Conservation (phyloP, 2,329 filamentous ascomycete genomes). For the Colletotrichum sp. region DNA sequence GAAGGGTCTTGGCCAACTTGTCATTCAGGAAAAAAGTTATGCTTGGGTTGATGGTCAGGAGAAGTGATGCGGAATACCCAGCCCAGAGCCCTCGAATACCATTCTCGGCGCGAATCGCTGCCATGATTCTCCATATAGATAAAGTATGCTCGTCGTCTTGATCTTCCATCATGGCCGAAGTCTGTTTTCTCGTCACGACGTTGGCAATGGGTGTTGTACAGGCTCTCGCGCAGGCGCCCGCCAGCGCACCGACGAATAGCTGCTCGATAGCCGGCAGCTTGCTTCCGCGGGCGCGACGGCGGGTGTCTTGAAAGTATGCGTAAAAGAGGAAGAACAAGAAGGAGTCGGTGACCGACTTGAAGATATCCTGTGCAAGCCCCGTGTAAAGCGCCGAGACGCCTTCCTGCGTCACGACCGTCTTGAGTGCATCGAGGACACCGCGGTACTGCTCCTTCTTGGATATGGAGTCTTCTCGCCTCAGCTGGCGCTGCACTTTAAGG, state of each 20-base stretch:
- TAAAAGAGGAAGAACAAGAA: constrained; percentile 90
- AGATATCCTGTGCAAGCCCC: constrained; percentile 67
- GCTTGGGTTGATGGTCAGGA: constrained; percentile 84
- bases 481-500: constrained; percentile 76
- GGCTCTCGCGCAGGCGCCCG: constrained; percentile 76
- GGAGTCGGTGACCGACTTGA: constrained; percentile 74
- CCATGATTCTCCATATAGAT: constrained; percentile 62
- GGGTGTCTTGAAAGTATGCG: constrained; percentile 46
- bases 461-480: constrained; percentile 38
- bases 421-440: constrained; percentile 71
- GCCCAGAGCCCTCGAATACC: constrained; percentile 84
- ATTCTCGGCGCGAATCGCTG: constrained; percentile 69
- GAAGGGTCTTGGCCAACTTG: constrained; percentile 64
- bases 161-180: constrained; percentile 47
- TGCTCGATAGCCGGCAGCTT: constrained; percentile 71
- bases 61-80: constrained; percentile 80
- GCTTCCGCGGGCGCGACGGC: constrained; percentile 37
- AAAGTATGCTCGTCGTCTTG: constrained; percentile 26
- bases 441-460: constrained; percentile 56
- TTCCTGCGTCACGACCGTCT: constrained; percentile 73
- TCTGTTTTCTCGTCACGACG: constrained; percentile 83
- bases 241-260: constrained; percentile 73
- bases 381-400: constrained; percentile 74
- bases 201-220: constrained; percentile 84
- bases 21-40: constrained; percentile 87